Conservation (phyloP, 2,329 filamentous ascomycete species). For the Xylaria sp. region DNA sequence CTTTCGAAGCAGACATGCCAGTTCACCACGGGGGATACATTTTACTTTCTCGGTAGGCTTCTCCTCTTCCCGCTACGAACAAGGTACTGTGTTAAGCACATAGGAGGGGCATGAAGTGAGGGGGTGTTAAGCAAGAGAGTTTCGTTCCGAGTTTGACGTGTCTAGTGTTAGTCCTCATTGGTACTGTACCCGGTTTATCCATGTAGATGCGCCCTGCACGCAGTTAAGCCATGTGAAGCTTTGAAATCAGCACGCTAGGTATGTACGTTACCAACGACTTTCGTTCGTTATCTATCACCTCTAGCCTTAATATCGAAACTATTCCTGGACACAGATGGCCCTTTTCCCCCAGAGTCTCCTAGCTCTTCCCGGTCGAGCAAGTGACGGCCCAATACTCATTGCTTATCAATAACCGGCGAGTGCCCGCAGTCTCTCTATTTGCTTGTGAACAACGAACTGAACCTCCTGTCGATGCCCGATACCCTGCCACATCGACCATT, state of each 20-base stretch:
- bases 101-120: conserved; percentile 30
- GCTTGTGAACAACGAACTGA: conserved; percentile 25
- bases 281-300: conserved; percentile 25
- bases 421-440: conserved; percentile 14
- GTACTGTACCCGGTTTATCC: conserved; percentile 36
- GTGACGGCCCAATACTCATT: conserved; percentile 27
- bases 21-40: background rate
- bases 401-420: conserved; percentile 23
- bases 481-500: conserved; percentile 19
- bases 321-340: conserved; percentile 16
- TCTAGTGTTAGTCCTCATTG: conserved; percentile 35
- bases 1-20: background rate
- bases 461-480: conserved; percentile 25
- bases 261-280: conserved; percentile 29
- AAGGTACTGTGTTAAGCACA: conserved; percentile 29
- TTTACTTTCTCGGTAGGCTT: background rate
- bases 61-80: conserved; percentile 2
- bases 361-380: conserved; percentile 21
- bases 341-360: conserved; percentile 25
- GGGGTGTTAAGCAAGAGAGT: conserved; percentile 36
- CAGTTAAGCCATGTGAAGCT: conserved; percentile 36
- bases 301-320: conserved; percentile 15
- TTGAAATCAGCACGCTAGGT: conserved; percentile 22
- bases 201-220: conserved; percentile 37
- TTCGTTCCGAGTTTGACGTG: conserved; percentile 39